phyloP scores from a whole-genome alignment of 331 rosid species.

The Quercus lobata region DNA sequence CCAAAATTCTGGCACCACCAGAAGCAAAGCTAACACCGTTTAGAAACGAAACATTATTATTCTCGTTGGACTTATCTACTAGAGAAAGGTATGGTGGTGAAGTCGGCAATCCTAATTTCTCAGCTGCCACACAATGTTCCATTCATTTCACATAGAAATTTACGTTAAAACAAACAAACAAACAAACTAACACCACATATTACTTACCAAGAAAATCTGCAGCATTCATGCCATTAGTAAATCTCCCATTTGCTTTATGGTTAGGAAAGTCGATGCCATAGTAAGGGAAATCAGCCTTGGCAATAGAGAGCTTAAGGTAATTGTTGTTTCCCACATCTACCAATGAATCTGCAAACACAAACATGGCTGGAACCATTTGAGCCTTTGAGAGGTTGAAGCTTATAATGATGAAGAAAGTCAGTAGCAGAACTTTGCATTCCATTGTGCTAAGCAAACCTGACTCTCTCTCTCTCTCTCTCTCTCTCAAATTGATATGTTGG shows the following conservation, averaged over 20 bases:
- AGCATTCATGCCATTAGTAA: conserved; percentile 66
- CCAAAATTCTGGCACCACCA: conserved; percentile 88
- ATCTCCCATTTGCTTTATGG: conserved; percentile 62
- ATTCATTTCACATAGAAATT: background rate
- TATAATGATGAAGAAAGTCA: background rate
- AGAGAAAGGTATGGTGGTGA: conserved; percentile 76
- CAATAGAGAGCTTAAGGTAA: conserved; percentile 48
- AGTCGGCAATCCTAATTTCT: conserved; percentile 63
- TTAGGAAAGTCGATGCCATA: conserved; percentile 75
- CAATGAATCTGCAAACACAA: conserved; percentile 79
- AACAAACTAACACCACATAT: background rate
- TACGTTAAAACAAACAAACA: background rate
- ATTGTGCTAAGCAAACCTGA: background rate
- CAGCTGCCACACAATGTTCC: conserved; percentile 45
- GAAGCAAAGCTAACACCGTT: conserved; percentile 91
- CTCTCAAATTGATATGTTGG: background rate
- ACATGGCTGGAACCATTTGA: conserved; percentile 54
- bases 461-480: background rate
- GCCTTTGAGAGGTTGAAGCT: conserved; percentile 20
- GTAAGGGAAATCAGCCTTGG: conserved; percentile 62
- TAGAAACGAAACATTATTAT: conserved; percentile 24
- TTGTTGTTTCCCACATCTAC: conserved; percentile 90
- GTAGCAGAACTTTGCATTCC: conserved; percentile 14
- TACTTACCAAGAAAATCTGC: conserved; percentile 67
- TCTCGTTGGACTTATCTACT: conserved; percentile 20